phyloP scores from a whole-genome alignment of 2,329 filamentous ascomycete genomes.

The Fonsecaea erecta region DNA sequence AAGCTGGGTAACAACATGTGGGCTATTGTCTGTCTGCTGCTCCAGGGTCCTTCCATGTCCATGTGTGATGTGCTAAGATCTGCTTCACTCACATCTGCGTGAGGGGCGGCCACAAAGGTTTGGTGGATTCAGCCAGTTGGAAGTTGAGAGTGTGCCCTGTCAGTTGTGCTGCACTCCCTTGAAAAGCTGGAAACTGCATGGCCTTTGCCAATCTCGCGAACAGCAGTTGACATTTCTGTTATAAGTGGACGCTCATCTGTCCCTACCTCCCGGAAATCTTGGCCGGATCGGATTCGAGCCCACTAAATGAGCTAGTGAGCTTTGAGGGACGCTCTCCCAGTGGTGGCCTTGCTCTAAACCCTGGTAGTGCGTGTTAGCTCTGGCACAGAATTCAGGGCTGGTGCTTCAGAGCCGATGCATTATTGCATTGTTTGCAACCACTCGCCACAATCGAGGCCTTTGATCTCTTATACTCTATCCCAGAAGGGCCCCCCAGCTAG shows the following conservation, averaged over 20 bases:
- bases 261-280: background rate
- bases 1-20: background rate
- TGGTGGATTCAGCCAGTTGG: background rate
- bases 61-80: background rate
- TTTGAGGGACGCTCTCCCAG: background rate
- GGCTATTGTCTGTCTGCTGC: background rate
- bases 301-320: background rate
- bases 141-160: background rate
- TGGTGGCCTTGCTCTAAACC: background rate
- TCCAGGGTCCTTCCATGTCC: background rate
- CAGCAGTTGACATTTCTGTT: background rate
- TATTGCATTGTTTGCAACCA: background rate
- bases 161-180: background rate
- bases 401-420: background rate
- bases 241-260: background rate
- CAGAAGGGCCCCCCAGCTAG: conserved; percentile 15
- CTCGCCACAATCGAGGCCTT: background rate
- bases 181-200: background rate
- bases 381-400: background rate
- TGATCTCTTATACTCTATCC: background rate
- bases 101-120: background rate
- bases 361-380: background rate
- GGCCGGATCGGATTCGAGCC: background rate
- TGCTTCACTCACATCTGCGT: background rate
- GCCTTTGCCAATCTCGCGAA: background rate